Conservation (phyloP, 2,329 filamentous ascomycete genomes). For the Sphaerulina populicola region DNA sequence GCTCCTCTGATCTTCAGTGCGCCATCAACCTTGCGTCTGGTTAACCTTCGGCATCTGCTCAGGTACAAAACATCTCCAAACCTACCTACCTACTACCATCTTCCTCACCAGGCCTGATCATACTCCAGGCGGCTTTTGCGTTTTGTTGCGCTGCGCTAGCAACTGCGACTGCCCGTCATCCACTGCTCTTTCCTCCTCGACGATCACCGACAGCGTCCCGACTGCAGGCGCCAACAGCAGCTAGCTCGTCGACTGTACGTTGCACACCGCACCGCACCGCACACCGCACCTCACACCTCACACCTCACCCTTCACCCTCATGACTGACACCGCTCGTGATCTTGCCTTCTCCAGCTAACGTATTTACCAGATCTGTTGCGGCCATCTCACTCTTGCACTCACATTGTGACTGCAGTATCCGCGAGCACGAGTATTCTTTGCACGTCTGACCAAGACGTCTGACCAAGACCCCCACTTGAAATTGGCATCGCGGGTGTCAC, state of each 20-base stretch:
- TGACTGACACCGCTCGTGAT: background rate
- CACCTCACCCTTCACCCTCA: background rate
- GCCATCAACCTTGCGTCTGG: conserved; percentile 22
- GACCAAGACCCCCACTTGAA: background rate
- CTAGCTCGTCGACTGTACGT: background rate
- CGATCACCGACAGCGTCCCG: background rate
- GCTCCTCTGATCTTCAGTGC: conserved; percentile 13
- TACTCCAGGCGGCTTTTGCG: background rate
- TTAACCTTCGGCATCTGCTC: conserved; percentile 21
- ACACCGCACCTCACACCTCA: background rate
- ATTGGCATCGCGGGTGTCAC: background rate
- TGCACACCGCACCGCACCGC: background rate
- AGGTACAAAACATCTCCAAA: conserved; percentile 21
- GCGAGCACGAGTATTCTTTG: conserved; percentile 1
- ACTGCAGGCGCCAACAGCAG: background rate
- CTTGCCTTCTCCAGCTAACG: conserved; percentile 6
- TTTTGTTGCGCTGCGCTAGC: conserved; percentile 12
- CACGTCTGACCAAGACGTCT: conserved; percentile 1
- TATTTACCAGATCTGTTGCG: conserved; percentile 2
- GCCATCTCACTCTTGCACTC: background rate
- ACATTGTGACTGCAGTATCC: background rate
- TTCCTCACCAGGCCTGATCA: background rate
- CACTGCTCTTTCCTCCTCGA: background rate
- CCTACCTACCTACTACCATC: conserved; percentile 2
- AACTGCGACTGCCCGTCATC: conserved; percentile 2